Evolutionary conservation across 768 basidiomycete genomes (phyloP).

Genomic region (Podaxis sp.): DNA sequence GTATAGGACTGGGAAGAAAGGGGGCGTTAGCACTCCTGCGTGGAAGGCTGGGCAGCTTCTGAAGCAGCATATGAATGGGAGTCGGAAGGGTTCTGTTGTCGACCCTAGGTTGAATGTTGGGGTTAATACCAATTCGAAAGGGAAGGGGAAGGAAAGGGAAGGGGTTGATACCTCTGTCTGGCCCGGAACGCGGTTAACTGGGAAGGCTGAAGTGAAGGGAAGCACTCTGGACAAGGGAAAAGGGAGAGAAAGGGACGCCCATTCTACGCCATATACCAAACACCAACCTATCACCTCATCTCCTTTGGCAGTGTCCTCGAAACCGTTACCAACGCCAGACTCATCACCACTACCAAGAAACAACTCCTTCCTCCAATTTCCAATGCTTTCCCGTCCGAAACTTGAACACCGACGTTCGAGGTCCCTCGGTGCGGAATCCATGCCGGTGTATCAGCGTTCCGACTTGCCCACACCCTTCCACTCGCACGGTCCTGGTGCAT

Average conservation of each 20-base stretch:
- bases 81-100: background rate
- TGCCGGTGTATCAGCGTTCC: background rate
- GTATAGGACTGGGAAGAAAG: constrained; percentile 1
- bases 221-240: constrained; percentile 9
- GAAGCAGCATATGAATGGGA: background rate
- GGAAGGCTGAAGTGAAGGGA: constrained; percentile 11
- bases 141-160: constrained; percentile 17
- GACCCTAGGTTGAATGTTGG: background rate
- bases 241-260: constrained; percentile 13
- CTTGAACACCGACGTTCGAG: constrained; percentile 9
- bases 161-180: background rate
- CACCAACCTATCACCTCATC: constrained; percentile 8
- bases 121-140: background rate
- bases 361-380: background rate
- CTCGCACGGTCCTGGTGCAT: background rate
- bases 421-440: constrained; percentile 7
- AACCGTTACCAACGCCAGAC: background rate
- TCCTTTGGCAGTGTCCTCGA: constrained; percentile 2
- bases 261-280: background rate
- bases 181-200: constrained; percentile 15
- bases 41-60: constrained; percentile 4
- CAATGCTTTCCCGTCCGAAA: background rate
- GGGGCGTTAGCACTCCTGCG: background rate
- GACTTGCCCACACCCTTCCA: background rate
- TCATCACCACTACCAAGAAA: background rate